Conservation (phyloP, 1,139 yeast species). For the Hyphopichia khmerensis region DNA sequence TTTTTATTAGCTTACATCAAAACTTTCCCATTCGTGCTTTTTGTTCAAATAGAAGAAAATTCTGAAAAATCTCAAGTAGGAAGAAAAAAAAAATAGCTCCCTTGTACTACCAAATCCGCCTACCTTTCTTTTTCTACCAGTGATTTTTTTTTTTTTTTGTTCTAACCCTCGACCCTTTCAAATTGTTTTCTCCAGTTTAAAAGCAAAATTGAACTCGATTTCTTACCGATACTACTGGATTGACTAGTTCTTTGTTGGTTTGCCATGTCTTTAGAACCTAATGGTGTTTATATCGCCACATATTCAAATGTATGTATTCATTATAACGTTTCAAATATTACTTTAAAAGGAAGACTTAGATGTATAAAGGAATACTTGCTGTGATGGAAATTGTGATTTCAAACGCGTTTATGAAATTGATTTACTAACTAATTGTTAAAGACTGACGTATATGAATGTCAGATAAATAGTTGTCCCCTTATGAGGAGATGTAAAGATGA, state of each 20-base stretch:
- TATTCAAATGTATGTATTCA: conserved; percentile 24
- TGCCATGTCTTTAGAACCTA: conserved; percentile 15
- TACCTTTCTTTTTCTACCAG: neutral
- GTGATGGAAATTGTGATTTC: neutral
- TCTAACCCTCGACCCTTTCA: neutral
- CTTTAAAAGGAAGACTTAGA: too few relatives aligned
- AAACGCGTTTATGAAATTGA: neutral
- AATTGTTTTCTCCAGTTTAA: neutral
- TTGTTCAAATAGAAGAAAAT: too few relatives aligned
- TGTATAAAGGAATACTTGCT: neutral
- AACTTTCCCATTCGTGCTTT: neutral
- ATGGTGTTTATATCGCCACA: conserved; percentile 26
- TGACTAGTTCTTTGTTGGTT: neutral
- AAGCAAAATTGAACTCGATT: too few relatives aligned
- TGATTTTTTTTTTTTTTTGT: neutral
- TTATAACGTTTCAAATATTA: too few relatives aligned
- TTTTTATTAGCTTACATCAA: neutral
- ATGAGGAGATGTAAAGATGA: conserved; percentile 91
- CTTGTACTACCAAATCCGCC: neutral
- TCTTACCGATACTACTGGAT: neutral
- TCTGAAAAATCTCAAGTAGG: too few relatives aligned
- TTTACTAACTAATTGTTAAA: conserved; percentile 6
- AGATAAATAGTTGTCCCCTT: conserved; percentile 78
- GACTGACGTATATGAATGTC: conserved; percentile 81
- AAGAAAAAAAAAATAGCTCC: neutral